phyloP scores from a whole-genome alignment of 768 basidiomycete species.

The Russula olivacea region DNA sequence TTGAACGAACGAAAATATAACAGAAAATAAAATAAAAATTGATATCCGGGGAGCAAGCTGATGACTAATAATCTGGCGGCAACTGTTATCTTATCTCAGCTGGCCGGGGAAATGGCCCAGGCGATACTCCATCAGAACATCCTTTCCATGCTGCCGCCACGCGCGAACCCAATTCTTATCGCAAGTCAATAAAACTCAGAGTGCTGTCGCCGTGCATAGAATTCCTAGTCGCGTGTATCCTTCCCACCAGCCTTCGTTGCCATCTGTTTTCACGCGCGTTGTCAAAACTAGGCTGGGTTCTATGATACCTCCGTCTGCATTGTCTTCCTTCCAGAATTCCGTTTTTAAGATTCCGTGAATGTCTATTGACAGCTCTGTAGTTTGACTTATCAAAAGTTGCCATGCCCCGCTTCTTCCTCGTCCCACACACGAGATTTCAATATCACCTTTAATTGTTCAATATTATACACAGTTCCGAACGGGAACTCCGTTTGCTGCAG shows the following conservation, averaged over 20 bases:
- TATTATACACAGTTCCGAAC: background rate
- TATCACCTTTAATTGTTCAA: background rate
- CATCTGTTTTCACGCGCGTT: background rate
- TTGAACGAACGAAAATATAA: background rate
- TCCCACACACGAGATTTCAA: background rate
- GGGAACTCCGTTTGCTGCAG: background rate
- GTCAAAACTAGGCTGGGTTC: background rate
- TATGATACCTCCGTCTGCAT: background rate
- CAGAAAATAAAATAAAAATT: background rate
- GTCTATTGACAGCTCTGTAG: background rate
- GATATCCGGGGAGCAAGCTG: background rate
- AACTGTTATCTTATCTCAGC: background rate
- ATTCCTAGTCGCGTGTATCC: background rate
- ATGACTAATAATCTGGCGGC: slow-evolving; percentile 3
- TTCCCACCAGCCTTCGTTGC: background rate
- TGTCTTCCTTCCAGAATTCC: background rate
- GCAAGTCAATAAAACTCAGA: background rate
- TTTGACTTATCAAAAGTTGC: background rate
- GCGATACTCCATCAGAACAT: background rate
- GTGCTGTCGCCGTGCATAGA: background rate
- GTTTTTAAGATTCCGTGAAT: background rate
- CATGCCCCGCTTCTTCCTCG: background rate
- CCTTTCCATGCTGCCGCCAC: background rate
- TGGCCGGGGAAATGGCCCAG: background rate
- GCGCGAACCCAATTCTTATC: slow-evolving; percentile 5